Base-by-base conservation (phyloP, 306 rosid species). In the Casuarina glauca region DNA sequence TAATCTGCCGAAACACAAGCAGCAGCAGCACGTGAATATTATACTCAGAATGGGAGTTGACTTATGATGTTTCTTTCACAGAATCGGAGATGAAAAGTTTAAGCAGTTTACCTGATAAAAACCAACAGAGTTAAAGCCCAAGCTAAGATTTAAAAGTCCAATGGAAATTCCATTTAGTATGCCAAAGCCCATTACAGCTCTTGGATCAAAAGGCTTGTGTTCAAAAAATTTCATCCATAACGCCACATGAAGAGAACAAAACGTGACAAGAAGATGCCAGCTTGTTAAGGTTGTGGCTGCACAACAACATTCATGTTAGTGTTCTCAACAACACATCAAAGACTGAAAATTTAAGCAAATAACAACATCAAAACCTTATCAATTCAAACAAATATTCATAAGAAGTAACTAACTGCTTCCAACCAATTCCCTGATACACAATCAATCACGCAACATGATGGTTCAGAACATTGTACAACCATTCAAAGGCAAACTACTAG, bases 201-300 rank as follows among this genome's bases (percentile, higher is more conserved):
- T 88, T n/a, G 82, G 73, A 69, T 85, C 91, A 66, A 88, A 88
- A 76, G 91, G 89, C 74, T 88, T 88, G 78, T 88, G 91, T 80
- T 88, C 89, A 76, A 88, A 88, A 63, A 85, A 73, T 71, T 76
- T 85, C 89, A 88, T 64, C 77, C 84, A 85, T 67, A 81, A 76
- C 9, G 91, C 91, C 81, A 85, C 86, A 39, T 88, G 89, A 79
- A 88, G 91, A 61, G 91, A 88, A 79, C 89, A 88, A 81, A 88
- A 88, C 52, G 91, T 88, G 60, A 88, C 89, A 68, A 88, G 87
- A 9, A 85, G 84, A 81, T 88, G 91, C 91, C 91, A 88, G 53
- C 91, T 88, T 73, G 91, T 88, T 84, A 88, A 81, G 72, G 89
- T 88, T 70, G 89, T 88, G 48, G 91, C 91, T 88, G 68, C 71